Evolutionary conservation across 345 rosid species (phyloP).

Genomic region (Pugionium dolabratum): DNA sequence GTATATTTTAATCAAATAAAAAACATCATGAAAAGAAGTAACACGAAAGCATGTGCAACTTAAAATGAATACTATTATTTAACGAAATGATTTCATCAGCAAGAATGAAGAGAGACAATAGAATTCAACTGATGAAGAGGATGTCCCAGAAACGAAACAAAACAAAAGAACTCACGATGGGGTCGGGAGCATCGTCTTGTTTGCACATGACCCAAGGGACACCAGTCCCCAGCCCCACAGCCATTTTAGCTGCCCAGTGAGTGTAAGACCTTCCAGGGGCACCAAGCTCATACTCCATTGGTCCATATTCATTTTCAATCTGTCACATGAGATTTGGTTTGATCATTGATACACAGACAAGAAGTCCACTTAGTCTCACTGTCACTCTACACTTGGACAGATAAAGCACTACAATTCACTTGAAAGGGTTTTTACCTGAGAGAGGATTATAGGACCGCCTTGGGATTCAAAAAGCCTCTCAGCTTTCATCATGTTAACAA

Average conservation of each 20-base stretch:
- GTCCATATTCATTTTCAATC: constrained; percentile 99
- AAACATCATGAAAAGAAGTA: constrained; percentile 3
- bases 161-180: constrained; percentile 65
- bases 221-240: constrained; percentile 89
- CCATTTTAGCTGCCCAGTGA: constrained; percentile 96
- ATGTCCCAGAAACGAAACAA: constrained; percentile 37
- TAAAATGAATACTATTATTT: constrained; percentile 22
- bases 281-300: constrained; percentile 83
- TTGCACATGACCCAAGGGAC: constrained; percentile 99
- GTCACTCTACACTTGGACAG: constrained; percentile 3
- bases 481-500: constrained; percentile 97
- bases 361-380: constrained; percentile 23
- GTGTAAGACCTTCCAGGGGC: constrained; percentile 68
- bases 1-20: constrained; percentile 18
- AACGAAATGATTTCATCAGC: constrained; percentile 21
- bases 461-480: constrained; percentile 81
- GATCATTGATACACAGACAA: constrained; percentile 2
- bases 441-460: constrained; percentile 96
- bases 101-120: constrained; percentile 31
- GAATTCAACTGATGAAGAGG: constrained; percentile 40
- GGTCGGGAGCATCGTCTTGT: constrained; percentile 99
- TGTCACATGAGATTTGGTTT: constrained; percentile 34
- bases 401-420: constrained; percentile 15
- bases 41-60: constrained; percentile 35
- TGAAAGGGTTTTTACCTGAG: constrained; percentile 61